Evolutionary conservation across 805 yeast genomes (phyloP).

Genomic region (Candida germanica): DNA sequence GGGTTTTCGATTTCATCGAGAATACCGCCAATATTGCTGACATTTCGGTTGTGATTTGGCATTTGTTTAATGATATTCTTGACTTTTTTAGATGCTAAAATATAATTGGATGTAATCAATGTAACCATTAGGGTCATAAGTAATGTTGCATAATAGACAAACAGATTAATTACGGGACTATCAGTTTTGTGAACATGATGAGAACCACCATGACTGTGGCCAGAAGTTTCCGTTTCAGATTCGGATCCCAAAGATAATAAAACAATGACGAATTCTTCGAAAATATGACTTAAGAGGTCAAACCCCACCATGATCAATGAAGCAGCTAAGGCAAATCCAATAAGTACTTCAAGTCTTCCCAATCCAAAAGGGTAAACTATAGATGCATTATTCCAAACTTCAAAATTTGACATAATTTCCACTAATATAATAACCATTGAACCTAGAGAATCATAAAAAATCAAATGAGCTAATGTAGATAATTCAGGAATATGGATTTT

Average conservation of each 20-base stretch:
- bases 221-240: slow-evolving; percentile 15
- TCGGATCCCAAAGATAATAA: slow-evolving; percentile 22
- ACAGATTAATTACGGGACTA: slow-evolving; percentile 16
- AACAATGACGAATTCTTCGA: slow-evolving; percentile 65
- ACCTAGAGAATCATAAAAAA: slow-evolving; percentile 83
- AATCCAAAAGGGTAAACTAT: slow-evolving; percentile 88
- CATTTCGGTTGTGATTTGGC: slow-evolving; percentile 16
- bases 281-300: slow-evolving; percentile 80
- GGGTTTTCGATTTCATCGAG: slow-evolving; percentile 9
- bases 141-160: slow-evolving; percentile 27
- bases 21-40: slow-evolving; percentile 13
- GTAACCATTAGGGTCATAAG: slow-evolving; percentile 22
- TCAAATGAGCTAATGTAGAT: slow-evolving; percentile 78
- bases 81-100: slow-evolving; percentile 32
- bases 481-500: slow-evolving; percentile 56
- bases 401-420: slow-evolving; percentile 83
- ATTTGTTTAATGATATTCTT: slow-evolving; percentile 27
- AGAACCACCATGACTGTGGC: slow-evolving; percentile 30
- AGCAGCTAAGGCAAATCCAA: slow-evolving; percentile 83
- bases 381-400: slow-evolving; percentile 83
- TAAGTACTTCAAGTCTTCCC: slow-evolving; percentile 84
- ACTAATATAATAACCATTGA: slow-evolving; percentile 67
- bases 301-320: slow-evolving; percentile 88
- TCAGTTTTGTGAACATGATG: slow-evolving; percentile 39
- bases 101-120: slow-evolving; percentile 32